These are phyloP conservation scores for Cudoniella acicularis DNA, from an alignment of 495 filamentous ascomycete species.

Conservation along the genomic window DNA sequence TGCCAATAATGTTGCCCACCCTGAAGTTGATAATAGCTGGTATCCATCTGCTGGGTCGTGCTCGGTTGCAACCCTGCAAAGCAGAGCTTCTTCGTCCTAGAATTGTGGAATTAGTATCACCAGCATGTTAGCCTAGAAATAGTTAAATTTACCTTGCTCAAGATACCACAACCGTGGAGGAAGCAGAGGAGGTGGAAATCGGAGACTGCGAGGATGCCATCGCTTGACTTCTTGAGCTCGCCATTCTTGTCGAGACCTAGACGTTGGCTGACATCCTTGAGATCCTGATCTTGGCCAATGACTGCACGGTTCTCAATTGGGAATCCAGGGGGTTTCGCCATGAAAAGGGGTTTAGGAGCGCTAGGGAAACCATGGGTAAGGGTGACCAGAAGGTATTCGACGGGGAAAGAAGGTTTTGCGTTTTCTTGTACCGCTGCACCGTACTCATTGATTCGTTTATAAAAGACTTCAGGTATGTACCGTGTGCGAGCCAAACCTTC, in stretches of 20 bases:
- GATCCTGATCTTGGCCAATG: slow-evolving; percentile 78
- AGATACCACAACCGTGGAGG: slow-evolving; percentile 71
- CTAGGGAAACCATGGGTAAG: slow-evolving; percentile 96
- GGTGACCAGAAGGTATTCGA: slow-evolving; percentile 93
- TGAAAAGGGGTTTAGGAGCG: slow-evolving; percentile 69
- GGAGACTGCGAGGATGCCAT: slow-evolving; percentile 65
- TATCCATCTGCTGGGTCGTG: slow-evolving; percentile 75
- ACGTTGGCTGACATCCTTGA: slow-evolving; percentile 56
- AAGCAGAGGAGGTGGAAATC: slow-evolving; percentile 94
- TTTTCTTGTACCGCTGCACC: slow-evolving; percentile 95
- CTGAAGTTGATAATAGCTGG: slow-evolving; percentile 75
- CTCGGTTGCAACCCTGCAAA: slow-evolving; percentile 76
- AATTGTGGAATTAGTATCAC: slow-evolving; percentile 7
- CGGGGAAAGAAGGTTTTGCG: slow-evolving; percentile 92
- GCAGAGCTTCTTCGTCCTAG: slow-evolving; percentile 85
- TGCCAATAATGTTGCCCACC: slow-evolving; percentile 89
- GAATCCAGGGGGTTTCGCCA: slow-evolving; percentile 57
- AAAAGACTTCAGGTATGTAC: slow-evolving; percentile 98
- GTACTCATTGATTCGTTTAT: slow-evolving; percentile 92
- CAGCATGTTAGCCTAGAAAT: slow-evolving; percentile 4
- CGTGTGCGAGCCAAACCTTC: slow-evolving; percentile 69
- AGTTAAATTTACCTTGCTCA: slow-evolving; percentile 67
- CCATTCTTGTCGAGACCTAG: slow-evolving; percentile 57
- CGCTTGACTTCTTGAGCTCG: slow-evolving; percentile 39
- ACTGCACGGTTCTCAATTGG: slow-evolving; percentile 87